These are phyloP conservation scores for Candida nanaspora DNA, from an alignment of 805 yeast genomes.

Conservation along the genomic window DNA sequence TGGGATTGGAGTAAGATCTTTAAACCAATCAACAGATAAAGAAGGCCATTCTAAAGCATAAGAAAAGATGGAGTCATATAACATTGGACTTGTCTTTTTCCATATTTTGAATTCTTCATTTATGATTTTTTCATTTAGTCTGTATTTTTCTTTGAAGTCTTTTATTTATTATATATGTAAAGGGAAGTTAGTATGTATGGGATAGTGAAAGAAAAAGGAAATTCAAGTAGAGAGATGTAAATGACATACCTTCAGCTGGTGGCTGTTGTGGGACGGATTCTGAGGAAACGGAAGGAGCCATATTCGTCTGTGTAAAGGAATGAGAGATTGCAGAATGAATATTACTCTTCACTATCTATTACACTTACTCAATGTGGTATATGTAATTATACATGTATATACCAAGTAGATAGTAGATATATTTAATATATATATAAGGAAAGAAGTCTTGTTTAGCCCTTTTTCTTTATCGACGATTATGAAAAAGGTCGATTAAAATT, in stretches of 20 bases:
- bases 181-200: conserved; percentile 5
- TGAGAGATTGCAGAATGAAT: no score
- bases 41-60: conserved; percentile 66
- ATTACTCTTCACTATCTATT: no score
- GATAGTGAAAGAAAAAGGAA: background rate
- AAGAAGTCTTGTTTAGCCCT: no score
- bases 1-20: conserved; percentile 39
- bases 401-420: no score
- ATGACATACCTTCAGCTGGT: conserved; percentile 6
- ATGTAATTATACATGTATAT: no score
- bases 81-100: conserved; percentile 77
- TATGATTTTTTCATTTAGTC: conserved; percentile 50
- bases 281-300: conserved; percentile 4
- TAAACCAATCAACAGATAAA: conserved; percentile 63
- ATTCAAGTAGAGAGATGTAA: background rate
- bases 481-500: no score
- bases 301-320: background rate
- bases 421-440: no score
- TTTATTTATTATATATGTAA: conserved; percentile 7
- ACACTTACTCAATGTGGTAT: no score
- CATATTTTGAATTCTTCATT: conserved; percentile 78
- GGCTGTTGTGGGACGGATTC: background rate
- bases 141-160: conserved; percentile 31
- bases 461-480: no score
- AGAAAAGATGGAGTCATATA: conserved; percentile 69